Evolutionary conservation across 2,329 filamentous ascomycete genomes (phyloP).

Genomic region (Macroventuria anomochaeta): DNA sequence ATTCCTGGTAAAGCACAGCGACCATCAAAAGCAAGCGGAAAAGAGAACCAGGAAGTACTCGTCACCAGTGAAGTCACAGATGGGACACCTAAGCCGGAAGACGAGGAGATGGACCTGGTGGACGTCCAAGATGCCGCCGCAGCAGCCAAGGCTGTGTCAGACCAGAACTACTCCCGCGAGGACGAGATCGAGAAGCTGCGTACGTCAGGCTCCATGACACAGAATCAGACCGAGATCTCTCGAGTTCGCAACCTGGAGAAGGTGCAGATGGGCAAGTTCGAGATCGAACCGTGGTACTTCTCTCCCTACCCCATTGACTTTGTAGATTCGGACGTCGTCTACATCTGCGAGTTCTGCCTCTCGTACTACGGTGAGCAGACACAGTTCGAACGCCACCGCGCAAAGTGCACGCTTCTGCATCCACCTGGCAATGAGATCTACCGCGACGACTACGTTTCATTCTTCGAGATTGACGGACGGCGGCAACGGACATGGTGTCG

Average conservation of each 20-base stretch:
- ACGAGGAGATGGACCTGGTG: slow-evolving; percentile 59
- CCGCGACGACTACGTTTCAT: slow-evolving; percentile 89
- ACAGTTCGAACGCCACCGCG: slow-evolving; percentile 82
- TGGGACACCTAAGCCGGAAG: slow-evolving; percentile 58
- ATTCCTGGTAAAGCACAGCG: slow-evolving; percentile 54
- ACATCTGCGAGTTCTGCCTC: slow-evolving; percentile 96
- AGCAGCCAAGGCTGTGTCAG: slow-evolving; percentile 59
- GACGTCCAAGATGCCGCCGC: slow-evolving; percentile 61
- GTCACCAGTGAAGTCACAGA: slow-evolving; percentile 57
- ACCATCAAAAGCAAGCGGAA: slow-evolving; percentile 64
- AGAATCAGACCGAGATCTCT: slow-evolving; percentile 95
- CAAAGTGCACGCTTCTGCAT: slow-evolving; percentile 89
- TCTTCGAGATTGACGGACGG: slow-evolving; percentile 96
- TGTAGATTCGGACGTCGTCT: slow-evolving; percentile 86
- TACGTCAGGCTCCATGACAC: slow-evolving; percentile 96
- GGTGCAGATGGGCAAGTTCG: slow-evolving; percentile 90
- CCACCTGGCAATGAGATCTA: slow-evolving; percentile 99
- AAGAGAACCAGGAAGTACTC: slow-evolving; percentile 63
- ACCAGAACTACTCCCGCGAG: slow-evolving; percentile 72
- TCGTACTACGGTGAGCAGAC: slow-evolving; percentile 85
- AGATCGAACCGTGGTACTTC: slow-evolving; percentile 98
- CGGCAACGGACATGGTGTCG: slow-evolving; percentile 96
- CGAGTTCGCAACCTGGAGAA: slow-evolving; percentile 93
- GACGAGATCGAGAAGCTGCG: slow-evolving; percentile 96
- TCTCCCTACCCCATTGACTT: slow-evolving; percentile 93